phyloP scores from a whole-genome alignment of 805 yeast genomes.

The Teunomyces barrocoloradensis region DNA sequence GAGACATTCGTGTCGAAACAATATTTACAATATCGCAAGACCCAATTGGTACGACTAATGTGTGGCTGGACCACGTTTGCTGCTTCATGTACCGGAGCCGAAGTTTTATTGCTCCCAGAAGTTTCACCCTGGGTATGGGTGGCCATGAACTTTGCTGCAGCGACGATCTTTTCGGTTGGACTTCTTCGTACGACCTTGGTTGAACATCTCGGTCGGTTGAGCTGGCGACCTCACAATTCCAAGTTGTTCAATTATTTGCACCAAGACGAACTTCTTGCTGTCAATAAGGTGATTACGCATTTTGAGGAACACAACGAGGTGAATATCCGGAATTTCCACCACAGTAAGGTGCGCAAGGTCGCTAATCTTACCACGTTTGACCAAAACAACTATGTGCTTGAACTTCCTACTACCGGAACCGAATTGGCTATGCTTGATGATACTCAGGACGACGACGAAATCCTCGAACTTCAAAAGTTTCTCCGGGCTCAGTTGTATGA shows the following conservation, averaged over 20 bases:
- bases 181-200: constrained; percentile 9
- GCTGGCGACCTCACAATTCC: constrained; percentile 37
- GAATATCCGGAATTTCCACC: constrained; percentile 40
- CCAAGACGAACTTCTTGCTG: constrained; percentile 27
- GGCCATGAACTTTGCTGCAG: constrained; percentile 4
- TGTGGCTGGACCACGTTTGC: neutral
- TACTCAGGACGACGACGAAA: neutral
- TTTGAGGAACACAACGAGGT: constrained; percentile 44
- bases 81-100: constrained; percentile 19
- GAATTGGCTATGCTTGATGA: neutral
- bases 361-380: constrained; percentile 16
- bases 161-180: constrained; percentile 3
- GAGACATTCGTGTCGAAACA: constrained; percentile 16
- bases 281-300: constrained; percentile 35
- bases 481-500: constrained; percentile 20
- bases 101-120: constrained; percentile 13
- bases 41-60: neutral
- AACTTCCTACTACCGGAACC: constrained; percentile 13
- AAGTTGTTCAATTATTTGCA: constrained; percentile 25
- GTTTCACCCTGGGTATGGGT: constrained; percentile 14
- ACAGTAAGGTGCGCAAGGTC: constrained; percentile 22
- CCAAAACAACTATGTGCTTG: constrained; percentile 23
- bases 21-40: constrained; percentile 4
- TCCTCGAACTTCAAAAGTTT: constrained; percentile 13
- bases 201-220: constrained; percentile 25